Conservation (phyloP, 148 eudicot species). For the Gaultheria prostrata region DNA sequence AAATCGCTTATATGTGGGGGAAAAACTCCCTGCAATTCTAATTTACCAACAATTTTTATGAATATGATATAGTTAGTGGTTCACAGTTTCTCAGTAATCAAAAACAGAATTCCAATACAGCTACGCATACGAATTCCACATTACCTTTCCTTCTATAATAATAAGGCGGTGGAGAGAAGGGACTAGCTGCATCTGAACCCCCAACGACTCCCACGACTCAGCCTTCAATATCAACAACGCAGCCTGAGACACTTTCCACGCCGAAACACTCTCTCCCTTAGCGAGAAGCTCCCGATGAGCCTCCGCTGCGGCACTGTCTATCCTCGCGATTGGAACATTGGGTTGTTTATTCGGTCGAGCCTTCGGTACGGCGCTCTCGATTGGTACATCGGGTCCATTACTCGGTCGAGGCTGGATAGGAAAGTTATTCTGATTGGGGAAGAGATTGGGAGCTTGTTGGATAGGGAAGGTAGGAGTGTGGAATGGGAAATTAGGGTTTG, state of each 20-base stretch:
- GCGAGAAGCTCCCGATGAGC: constrained; percentile 36
- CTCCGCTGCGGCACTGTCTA: constrained; percentile 46
- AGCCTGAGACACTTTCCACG: constrained; percentile 66
- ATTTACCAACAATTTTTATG: too few species aligned
- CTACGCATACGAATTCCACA: too few species aligned
- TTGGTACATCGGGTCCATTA: constrained; percentile 2
- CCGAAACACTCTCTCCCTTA: constrained; percentile 51
- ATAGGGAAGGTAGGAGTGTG: neutral
- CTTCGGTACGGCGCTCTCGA: constrained; percentile 40
- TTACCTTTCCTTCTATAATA: constrained; percentile 70
- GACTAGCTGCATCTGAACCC: constrained; percentile 65
- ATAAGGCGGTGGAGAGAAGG: constrained; percentile 55
- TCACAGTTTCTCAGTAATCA: neutral
- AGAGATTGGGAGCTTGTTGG: neutral
- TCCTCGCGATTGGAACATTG: constrained; percentile 20
- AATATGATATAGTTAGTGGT: too few species aligned
- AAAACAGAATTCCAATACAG: neutral
- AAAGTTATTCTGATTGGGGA: neutral
- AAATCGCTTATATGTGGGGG: too few species aligned
- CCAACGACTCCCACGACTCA: constrained; percentile 76
- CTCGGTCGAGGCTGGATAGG: constrained; percentile 1
- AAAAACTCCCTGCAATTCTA: too few species aligned
- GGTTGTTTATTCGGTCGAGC: constrained; percentile 12
- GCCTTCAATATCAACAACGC: constrained; percentile 47
- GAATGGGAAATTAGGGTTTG: constrained; percentile 26